phyloP scores from a whole-genome alignment of 305 asterid species.

The Fraxinus velutina region DNA sequence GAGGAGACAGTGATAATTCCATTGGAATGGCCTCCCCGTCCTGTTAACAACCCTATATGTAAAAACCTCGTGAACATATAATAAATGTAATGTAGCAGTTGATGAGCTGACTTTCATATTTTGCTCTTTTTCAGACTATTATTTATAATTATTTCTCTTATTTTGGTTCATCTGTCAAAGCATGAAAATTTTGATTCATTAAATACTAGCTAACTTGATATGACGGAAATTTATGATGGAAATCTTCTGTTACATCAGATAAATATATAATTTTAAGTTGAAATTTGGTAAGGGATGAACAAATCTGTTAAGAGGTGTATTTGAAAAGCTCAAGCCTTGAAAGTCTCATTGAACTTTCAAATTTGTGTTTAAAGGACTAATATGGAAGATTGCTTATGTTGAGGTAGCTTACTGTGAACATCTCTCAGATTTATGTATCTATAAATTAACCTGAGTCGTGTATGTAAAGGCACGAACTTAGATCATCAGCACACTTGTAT shows the following conservation, averaged over 20 bases:
- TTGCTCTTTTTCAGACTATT: neutral
- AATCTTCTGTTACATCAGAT: neutral
- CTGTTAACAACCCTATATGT: neutral
- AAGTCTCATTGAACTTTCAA: neutral
- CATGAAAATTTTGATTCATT: neutral
- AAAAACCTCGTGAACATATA: neutral
- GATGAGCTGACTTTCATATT: neutral
- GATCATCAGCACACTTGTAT: neutral
- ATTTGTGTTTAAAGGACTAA: neutral
- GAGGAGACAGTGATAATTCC: neutral
- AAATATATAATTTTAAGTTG: neutral
- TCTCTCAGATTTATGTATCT: neutral
- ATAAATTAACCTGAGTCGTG: neutral
- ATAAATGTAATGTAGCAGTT: neutral
- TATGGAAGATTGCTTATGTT: neutral
- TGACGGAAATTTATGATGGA: neutral
- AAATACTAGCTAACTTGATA: constrained; percentile 5
- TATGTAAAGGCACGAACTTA: neutral
- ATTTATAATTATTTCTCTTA: neutral
- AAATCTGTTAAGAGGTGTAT: neutral
- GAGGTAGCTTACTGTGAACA: neutral
- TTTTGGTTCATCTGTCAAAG: neutral
- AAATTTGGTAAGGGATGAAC: neutral
- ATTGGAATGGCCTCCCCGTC: neutral
- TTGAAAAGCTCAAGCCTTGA: neutral